Percentiles rank a stretch among this genome's conserved stretches.
These are phyloP conservation scores for Quercus aquifolioides DNA, from an alignment of 306 rosid genomes.

Conservation along the genomic window DNA sequence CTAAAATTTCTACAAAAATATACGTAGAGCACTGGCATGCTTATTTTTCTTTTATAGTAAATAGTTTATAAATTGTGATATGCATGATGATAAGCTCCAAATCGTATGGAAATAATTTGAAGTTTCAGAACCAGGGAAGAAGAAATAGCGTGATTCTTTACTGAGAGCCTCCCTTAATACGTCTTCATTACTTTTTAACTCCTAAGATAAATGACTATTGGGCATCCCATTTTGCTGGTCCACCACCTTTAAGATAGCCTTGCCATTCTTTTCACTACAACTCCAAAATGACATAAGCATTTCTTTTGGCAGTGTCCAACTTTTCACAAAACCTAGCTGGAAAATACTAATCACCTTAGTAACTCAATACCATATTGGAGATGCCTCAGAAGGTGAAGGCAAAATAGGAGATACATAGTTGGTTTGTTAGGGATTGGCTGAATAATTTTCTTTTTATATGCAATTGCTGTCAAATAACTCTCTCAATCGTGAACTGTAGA, in stretches of 20 bases:
- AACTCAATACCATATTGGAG: background rate
- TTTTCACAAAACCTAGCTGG: background rate
- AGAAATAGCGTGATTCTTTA: background rate
- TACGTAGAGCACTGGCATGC: background rate
- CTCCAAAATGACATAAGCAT: background rate
- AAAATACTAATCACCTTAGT: background rate
- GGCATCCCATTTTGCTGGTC: background rate
- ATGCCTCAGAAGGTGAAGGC: background rate
- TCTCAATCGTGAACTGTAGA: conserved; percentile 39
- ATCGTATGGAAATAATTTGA: background rate
- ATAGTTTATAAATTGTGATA: background rate
- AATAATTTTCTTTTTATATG: background rate
- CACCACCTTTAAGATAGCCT: background rate
- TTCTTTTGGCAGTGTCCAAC: background rate
- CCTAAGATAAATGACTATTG: background rate
- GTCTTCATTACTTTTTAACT: background rate
- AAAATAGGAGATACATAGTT: background rate
- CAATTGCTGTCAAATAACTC: conserved; percentile 12
- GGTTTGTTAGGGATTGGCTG: background rate
- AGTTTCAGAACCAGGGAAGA: background rate
- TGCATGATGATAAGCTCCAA: background rate
- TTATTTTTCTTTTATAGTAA: background rate
- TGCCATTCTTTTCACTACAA: background rate
- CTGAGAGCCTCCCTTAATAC: background rate
- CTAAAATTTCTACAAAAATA: background rate